Conservation (phyloP, 768 basidiomycete species). For the Tubosaeta sp. region DNA sequence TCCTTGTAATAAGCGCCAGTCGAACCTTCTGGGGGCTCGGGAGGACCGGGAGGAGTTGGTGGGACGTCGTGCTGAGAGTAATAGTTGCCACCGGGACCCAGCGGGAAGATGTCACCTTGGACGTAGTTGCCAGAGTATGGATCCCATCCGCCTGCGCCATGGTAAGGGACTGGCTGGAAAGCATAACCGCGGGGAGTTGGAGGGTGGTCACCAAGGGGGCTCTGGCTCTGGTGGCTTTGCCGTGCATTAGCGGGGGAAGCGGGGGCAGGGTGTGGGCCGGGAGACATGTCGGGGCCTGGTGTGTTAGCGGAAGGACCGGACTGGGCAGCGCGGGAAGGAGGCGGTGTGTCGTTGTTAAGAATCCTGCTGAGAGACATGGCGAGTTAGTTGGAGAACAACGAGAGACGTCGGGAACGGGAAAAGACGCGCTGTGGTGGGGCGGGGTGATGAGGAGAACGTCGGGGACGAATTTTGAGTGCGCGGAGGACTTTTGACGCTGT, state of each 20-base stretch:
- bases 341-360: constrained; percentile 75
- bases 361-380: constrained; percentile 76
- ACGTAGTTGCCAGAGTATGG: constrained; percentile 35
- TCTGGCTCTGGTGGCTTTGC: constrained; percentile 27
- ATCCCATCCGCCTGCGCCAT: constrained; percentile 39
- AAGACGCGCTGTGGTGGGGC: neutral
- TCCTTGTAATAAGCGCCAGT: constrained; percentile 30
- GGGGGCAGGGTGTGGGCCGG: constrained; percentile 12
- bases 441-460: neutral
- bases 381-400: neutral
- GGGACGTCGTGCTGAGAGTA: constrained; percentile 29
- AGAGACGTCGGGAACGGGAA: neutral
- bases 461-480: neutral
- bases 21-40: constrained; percentile 19
- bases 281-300: constrained; percentile 21
- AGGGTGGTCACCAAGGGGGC: constrained; percentile 29
- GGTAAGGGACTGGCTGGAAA: constrained; percentile 37
- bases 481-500: neutral
- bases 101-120: constrained; percentile 35
- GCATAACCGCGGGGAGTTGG: constrained; percentile 30
- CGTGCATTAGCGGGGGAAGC: constrained; percentile 19
- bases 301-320: constrained; percentile 15
- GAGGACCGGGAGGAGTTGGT: constrained; percentile 8
- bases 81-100: constrained; percentile 34
- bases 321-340: constrained; percentile 33